Evolutionary conservation across 768 basidiomycete genomes (phyloP).

Genomic region (Steccherinum ochraceum): DNA sequence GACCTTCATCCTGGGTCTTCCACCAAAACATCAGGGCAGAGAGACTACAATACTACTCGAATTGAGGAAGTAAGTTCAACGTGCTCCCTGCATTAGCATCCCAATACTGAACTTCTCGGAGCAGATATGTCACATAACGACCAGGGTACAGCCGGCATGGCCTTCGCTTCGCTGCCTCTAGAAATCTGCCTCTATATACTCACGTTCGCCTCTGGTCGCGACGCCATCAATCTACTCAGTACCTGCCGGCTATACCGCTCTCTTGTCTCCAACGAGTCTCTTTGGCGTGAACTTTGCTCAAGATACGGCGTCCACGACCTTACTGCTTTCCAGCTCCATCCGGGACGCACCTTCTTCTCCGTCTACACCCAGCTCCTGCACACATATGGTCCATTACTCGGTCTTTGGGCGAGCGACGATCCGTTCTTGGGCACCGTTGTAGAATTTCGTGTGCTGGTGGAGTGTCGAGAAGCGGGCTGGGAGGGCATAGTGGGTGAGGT

Average conservation of each 20-base stretch:
- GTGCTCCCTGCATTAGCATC: no score
- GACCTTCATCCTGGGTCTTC: no score
- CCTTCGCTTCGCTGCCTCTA: no score
- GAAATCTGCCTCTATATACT: no score
- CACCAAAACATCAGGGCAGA: no score
- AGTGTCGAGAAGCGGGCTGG: slow-evolving; percentile 8
- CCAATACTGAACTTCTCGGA: no score
- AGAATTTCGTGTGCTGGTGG: slow-evolving; percentile 15
- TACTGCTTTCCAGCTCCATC: slow-evolving; percentile 2
- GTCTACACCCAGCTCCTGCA: slow-evolving; percentile 16
- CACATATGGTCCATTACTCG: slow-evolving; percentile 15
- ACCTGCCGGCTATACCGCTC: slow-evolving; percentile 8
- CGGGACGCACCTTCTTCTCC: slow-evolving; percentile 11
- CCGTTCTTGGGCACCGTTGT: slow-evolving; percentile 16
- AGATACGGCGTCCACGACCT: slow-evolving; percentile 12
- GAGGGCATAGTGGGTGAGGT: slow-evolving; percentile 16
- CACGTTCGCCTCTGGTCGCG: slow-evolving; percentile 7
- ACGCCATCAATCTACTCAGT: slow-evolving; percentile 8
- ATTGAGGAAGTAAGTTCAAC: no score
- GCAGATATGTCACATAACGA: no score
- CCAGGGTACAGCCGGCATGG: no score
- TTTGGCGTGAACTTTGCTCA: slow-evolving; percentile 13
- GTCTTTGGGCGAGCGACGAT: slow-evolving; percentile 20
- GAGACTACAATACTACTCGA: no score
- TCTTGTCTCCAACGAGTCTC: slow-evolving; percentile 12